Conservation (phyloP, 2,329 filamentous ascomycete species). For the Drechslera avenae region DNA sequence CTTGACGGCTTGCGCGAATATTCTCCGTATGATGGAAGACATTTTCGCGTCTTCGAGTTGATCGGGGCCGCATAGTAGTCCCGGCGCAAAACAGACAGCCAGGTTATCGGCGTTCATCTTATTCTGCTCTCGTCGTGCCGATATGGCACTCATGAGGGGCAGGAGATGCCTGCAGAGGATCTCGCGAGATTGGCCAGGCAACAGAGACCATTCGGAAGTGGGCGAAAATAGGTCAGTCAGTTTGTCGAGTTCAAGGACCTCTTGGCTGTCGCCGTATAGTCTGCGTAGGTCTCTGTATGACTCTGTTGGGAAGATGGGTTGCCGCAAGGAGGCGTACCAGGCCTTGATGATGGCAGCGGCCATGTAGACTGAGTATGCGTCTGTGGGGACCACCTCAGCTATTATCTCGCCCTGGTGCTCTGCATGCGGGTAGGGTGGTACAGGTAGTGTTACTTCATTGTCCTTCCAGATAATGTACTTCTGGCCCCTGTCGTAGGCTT, state of each 20-base stretch:
- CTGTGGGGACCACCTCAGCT: conserved; percentile 53
- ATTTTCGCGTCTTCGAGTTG: conserved; percentile 61
- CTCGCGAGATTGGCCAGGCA: conserved; percentile 54
- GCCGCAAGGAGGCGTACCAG: conserved; percentile 60
- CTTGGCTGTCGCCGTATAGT: conserved; percentile 49
- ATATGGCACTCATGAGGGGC: conserved; percentile 56
- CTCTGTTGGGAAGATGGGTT: conserved; percentile 58
- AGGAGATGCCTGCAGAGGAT: conserved; percentile 58
- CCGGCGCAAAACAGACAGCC: conserved; percentile 60
- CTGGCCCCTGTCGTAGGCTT: conserved; percentile 62
- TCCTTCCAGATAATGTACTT: conserved; percentile 61
- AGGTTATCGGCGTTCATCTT: conserved; percentile 62
- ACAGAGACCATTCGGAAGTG: conserved; percentile 52
- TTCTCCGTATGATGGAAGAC: conserved; percentile 56
- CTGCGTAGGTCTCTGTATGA: conserved; percentile 56
- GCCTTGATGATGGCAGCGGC: conserved; percentile 61
- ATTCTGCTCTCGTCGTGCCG: conserved; percentile 55
- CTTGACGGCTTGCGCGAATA: conserved; percentile 56
- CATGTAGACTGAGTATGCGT: conserved; percentile 60
- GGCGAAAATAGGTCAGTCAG: conserved; percentile 55
- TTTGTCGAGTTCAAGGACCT: conserved; percentile 49
- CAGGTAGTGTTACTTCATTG: conserved; percentile 40
- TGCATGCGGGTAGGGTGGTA: conserved; percentile 40
- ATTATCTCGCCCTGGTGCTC: conserved; percentile 51
- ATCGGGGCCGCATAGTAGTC: conserved; percentile 58